Evolutionary conservation across 2,329 filamentous ascomycete species (phyloP).

Genomic region (Stemphylium vesicarium): DNA sequence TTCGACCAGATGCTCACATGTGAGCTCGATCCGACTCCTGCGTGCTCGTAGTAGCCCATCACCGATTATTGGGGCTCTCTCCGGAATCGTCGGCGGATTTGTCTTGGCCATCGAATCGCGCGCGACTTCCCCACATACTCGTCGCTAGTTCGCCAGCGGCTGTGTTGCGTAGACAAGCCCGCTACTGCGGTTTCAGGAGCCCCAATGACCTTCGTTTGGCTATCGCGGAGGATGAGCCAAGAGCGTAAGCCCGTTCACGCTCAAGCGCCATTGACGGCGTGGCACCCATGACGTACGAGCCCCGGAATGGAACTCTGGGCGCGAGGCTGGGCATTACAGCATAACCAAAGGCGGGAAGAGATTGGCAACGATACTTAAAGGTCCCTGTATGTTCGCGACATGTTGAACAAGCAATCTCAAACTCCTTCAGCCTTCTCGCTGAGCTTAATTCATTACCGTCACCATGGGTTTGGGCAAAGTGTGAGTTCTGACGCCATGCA

Average conservation of each 20-base stretch:
- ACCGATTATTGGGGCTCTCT: constrained; percentile 5
- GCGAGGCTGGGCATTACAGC: constrained; percentile 32
- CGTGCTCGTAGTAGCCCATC: constrained; percentile 1
- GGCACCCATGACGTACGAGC: constrained; percentile 32
- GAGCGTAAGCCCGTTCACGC: constrained; percentile 10
- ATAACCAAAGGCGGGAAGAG: constrained; percentile 17
- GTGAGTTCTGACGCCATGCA: constrained; percentile 12
- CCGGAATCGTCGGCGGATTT: constrained; percentile 6
- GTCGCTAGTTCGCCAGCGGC: constrained; percentile 21
- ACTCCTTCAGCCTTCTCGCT: constrained; percentile 2
- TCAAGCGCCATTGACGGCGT: constrained; percentile 23
- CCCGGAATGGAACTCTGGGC: constrained; percentile 26
- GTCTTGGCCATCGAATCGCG: constrained; percentile 26
- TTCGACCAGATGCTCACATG: constrained; percentile 3
- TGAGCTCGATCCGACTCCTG: constrained; percentile 7
- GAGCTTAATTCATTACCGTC: constrained; percentile 6
- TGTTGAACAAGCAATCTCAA: constrained; percentile 6
- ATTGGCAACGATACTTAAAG: constrained; percentile 27
- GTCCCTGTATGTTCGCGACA: constrained; percentile 3
- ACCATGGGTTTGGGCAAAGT: constrained; percentile 36
- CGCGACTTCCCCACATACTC: constrained; percentile 27
- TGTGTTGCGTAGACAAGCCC: constrained; percentile 26
- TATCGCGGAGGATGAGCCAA: constrained; percentile 23
- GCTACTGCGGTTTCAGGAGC: constrained; percentile 21
- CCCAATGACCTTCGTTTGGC: constrained; percentile 22